These are phyloP conservation scores for Triadica sebifera DNA, from an alignment of 345 rosid species.

Conservation along the genomic window DNA sequence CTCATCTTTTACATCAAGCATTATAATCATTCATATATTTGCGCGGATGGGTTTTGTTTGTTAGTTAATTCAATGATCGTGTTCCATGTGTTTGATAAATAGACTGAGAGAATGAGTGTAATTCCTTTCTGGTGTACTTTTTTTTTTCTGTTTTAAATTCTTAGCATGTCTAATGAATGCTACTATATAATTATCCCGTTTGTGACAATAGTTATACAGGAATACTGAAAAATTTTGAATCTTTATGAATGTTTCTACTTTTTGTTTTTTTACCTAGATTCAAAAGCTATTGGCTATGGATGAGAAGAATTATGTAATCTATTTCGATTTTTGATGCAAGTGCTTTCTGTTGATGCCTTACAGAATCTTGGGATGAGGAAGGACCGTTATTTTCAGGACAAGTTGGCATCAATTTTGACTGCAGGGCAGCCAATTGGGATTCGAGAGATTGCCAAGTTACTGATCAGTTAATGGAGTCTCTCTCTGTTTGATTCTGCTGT, in stretches of 20 bases:
- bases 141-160: background rate
- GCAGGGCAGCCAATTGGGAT: background rate
- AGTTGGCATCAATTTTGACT: background rate
- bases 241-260: background rate
- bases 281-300: background rate
- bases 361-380: slow-evolving; percentile 7
- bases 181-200: background rate
- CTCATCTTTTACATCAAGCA: too few species aligned
- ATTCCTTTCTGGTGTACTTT: background rate
- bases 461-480: background rate
- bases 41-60: background rate
- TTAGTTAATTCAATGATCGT: background rate
- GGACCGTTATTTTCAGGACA: background rate
- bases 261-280: background rate
- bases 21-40: background rate
- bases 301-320: background rate
- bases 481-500: background rate
- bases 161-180: background rate
- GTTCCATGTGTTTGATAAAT: slow-evolving; percentile 8
- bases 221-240: background rate
- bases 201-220: background rate
- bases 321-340: background rate
- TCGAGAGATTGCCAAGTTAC: slow-evolving; percentile 7
- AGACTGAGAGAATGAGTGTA: background rate
- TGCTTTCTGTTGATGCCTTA: background rate